Evolutionary conservation across 2,329 filamentous ascomycete species (phyloP), one percentile per base, ranked within the genome.

Genomic region (Xylaria sp.): DNA sequence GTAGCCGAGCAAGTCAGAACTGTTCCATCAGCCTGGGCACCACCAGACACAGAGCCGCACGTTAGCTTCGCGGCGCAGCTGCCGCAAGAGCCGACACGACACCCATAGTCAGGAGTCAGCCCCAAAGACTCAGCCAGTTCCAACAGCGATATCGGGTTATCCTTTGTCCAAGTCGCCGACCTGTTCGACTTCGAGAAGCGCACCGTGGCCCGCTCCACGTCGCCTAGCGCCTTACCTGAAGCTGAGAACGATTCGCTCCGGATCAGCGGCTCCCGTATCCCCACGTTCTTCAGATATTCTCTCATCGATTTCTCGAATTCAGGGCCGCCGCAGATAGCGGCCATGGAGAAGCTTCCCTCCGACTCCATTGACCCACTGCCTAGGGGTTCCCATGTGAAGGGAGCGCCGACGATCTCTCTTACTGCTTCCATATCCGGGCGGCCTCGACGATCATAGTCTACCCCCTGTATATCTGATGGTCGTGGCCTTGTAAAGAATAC

Each of bases 71-170:
- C 66, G 10, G 71, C 74, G 58, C 75, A 75, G 63, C 71, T 73
- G 16, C 71, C 73, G 42, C 73, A 75, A 4, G 71, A 66, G 10
- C 74, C 74, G 23, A 70, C 66, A 12, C 74, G 68, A 58, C 74
- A 75, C 6, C 73, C 74, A 51, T 71, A 71, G 51, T 76, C 75
- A 1, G 74, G 74, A 18, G 71, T 65, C 47, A 75, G 60, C n/a
- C 75, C 72, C 55, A 71, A 16, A 5, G 69, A 69, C 68, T 76
- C 74, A 35, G 74, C 73, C 16, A 76, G 65, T 53, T 75, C 74
- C 25, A 75, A 58, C 50, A 76, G 65, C 13, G 72, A 73, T 53
- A 67, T 12, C 0, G 73, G 71, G 8, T 69, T 44, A 1, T 71
- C 72, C 25, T 59, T 69, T 1, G 37, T 58, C 74, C 72, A 76